A percentile compares a stretch with the other conserved stretches of the same genome.
Conservation (phyloP, 768 basidiomycete genomes). For the Suillus tomentosus region DNA sequence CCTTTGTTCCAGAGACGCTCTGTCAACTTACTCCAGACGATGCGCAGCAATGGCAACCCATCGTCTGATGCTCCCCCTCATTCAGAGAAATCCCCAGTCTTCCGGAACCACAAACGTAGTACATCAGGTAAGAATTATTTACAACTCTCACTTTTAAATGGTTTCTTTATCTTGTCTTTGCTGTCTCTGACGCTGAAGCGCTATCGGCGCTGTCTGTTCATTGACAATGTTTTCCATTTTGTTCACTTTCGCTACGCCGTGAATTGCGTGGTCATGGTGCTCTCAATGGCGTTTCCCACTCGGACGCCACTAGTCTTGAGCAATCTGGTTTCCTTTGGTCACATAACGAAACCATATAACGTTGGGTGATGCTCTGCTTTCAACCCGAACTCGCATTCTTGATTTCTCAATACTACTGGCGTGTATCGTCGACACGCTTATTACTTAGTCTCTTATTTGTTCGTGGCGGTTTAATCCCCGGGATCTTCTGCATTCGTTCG, state of each 20-base stretch:
- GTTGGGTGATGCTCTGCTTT: not conserved
- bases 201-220: not conserved
- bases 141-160: not conserved
- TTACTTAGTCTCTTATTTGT: not conserved
- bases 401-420: not conserved
- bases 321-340: not conserved
- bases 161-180: not conserved
- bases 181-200: not conserved
- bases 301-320: not conserved
- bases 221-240: not conserved
- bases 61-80: not conserved
- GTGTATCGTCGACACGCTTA: not conserved
- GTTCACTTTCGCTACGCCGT: not conserved
- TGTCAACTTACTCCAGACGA: slow-evolving; percentile 9
- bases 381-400: not conserved
- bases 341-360: not conserved
- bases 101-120: slow-evolving; percentile 9
- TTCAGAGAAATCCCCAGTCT: slow-evolving; percentile 1
- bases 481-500: not conserved
- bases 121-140: slow-evolving; percentile 7
- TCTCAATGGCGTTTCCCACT: not conserved
- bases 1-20: slow-evolving; percentile 9
- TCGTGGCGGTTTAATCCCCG: not conserved
- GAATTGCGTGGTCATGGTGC: too few relatives aligned
- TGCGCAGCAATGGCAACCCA: not conserved